Percentiles rank a stretch among this genome's conserved stretches.
phyloP scores from a whole-genome alignment of 23 red algal genomes.

The Gracilaria gracilis region DNA sequence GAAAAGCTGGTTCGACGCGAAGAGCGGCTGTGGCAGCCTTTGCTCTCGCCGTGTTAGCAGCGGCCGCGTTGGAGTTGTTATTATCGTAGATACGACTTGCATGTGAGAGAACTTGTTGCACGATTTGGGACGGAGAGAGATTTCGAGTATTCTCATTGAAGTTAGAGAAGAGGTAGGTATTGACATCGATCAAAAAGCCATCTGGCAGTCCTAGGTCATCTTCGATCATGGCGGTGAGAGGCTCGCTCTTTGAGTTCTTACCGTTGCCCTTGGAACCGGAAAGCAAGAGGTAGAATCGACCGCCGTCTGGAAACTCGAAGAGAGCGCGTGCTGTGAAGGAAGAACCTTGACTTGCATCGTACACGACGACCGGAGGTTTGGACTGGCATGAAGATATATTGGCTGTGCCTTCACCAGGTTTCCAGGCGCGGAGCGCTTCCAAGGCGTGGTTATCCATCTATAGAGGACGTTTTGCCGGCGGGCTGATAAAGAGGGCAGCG shows the following conservation, averaged over 20 bases:
- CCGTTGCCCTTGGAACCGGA: constrained; percentile 34
- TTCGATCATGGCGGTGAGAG: constrained; percentile 48
- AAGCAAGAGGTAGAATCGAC: constrained; percentile 54
- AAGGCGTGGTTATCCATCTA: constrained; percentile 17
- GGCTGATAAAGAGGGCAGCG: background rate
- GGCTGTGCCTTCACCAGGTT: background rate
- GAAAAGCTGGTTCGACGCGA: background rate
- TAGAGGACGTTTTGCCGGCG: background rate
- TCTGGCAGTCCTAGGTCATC: constrained; percentile 60
- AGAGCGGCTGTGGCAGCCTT: constrained; percentile 1
- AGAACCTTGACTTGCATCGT: background rate
- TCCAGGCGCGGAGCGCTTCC: constrained; percentile 27
- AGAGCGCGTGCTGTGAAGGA: constrained; percentile 52
- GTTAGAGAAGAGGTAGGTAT: constrained; percentile 47
- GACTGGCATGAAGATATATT: background rate
- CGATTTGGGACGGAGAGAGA: constrained; percentile 22
- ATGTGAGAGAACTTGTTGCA: constrained; percentile 24
- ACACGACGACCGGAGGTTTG: constrained; percentile 18
- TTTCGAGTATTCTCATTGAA: constrained; percentile 19
- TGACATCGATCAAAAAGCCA: constrained; percentile 60
- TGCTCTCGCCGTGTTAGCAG: constrained; percentile 1
- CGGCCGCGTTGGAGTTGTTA: background rate
- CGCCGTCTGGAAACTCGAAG: constrained; percentile 67
- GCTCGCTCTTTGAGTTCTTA: background rate
- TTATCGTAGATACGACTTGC: constrained; percentile 49